These are phyloP conservation scores for Sclerotinia subarctica DNA, from an alignment of 2,329 filamentous ascomycete species.

Conservation along the genomic window DNA sequence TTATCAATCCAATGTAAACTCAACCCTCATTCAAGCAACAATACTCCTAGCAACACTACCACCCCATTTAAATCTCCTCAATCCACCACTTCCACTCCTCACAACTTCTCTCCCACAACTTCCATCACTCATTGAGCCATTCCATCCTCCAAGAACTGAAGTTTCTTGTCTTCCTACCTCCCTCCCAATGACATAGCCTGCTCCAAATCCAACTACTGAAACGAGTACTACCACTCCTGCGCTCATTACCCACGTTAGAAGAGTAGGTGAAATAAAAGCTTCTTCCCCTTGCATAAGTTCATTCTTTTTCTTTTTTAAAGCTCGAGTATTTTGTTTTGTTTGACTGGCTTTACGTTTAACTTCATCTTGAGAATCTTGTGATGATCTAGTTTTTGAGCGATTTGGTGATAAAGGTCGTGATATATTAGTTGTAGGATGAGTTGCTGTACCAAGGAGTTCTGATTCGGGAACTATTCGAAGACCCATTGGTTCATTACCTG, in stretches of 20 bases:
- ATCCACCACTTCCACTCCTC: slow-evolving; percentile 27
- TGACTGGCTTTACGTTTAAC: slow-evolving; percentile 34
- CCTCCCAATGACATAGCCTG: slow-evolving; percentile 64
- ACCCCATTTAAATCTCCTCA: slow-evolving; percentile 37
- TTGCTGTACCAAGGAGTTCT: slow-evolving; percentile 47
- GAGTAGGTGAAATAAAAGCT: slow-evolving; percentile 54
- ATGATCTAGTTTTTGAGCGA: slow-evolving; percentile 30
- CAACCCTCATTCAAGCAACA: slow-evolving; percentile 27
- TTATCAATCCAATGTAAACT: not conserved
- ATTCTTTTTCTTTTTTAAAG: slow-evolving; percentile 50
- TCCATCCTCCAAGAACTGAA: slow-evolving; percentile 31
- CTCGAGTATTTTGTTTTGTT: slow-evolving; percentile 47
- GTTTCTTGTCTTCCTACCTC: slow-evolving; percentile 62
- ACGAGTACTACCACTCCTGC: slow-evolving; percentile 66
- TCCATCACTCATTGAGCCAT: slow-evolving; percentile 27
- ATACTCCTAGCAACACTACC: slow-evolving; percentile 32
- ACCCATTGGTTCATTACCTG: slow-evolving; percentile 44
- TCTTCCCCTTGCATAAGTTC: slow-evolving; percentile 39
- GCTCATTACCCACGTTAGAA: slow-evolving; percentile 61
- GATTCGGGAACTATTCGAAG: slow-evolving; percentile 59
- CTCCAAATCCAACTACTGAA: slow-evolving; percentile 65
- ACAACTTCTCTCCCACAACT: slow-evolving; percentile 34
- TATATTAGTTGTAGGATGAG: slow-evolving; percentile 35
- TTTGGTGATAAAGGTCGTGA: slow-evolving; percentile 29
- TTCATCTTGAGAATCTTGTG: slow-evolving; percentile 31